Conservation (phyloP, 208 protist species). For the Herpetomonas tarakana region DNA sequence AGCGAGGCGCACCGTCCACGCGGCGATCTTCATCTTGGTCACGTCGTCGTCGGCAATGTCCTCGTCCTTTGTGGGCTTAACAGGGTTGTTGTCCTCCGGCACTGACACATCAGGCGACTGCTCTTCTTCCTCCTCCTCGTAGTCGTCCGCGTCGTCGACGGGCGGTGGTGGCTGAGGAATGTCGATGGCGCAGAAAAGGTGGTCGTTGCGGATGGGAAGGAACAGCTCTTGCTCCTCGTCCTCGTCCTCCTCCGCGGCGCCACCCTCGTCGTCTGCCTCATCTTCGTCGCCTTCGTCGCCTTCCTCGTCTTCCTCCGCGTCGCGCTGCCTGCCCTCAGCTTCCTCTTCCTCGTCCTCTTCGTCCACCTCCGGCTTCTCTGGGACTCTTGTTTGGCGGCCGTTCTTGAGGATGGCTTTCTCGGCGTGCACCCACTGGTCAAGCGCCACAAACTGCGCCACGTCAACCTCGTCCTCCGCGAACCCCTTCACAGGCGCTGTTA, state of each 20-base stretch:
- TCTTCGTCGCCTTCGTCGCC: conserved; percentile 46
- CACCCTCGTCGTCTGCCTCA: conserved; percentile 53
- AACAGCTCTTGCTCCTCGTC: conserved; percentile 90
- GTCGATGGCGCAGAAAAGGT: conserved; percentile 81
- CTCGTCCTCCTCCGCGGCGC: conserved; percentile 58
- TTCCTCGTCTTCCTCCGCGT: conserved; percentile 60
- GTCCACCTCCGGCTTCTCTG: conserved; percentile 74
- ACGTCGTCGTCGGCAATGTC: conserved; percentile 83
- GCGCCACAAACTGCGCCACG: conserved; percentile 61
- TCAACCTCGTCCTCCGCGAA: conserved; percentile 78
- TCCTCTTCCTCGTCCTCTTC: conserved; percentile 67
- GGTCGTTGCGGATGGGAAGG: conserved; percentile 65
- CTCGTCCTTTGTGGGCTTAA: conserved; percentile 74
- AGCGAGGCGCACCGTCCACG: conserved; percentile 76
- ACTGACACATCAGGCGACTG: conserved; percentile 21
- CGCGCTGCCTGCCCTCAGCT: conserved; percentile 35
- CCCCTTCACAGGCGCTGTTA: conserved; percentile 50
- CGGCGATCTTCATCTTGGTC: conserved; percentile 79
- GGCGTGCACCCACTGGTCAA: conserved; percentile 90
- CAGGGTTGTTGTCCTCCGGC: conserved; percentile 65
- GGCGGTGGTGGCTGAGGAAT: conserved; percentile 80
- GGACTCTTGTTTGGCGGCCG: conserved; percentile 89
- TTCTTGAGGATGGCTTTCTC: conserved; percentile 80
- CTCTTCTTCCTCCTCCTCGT: conserved; percentile 56
- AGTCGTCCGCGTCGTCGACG: conserved; percentile 78